Evolutionary conservation across 805 yeast species (phyloP), one percentile per base, ranked within the genome.

Genomic region (Ogataea paraovalis): DNA sequence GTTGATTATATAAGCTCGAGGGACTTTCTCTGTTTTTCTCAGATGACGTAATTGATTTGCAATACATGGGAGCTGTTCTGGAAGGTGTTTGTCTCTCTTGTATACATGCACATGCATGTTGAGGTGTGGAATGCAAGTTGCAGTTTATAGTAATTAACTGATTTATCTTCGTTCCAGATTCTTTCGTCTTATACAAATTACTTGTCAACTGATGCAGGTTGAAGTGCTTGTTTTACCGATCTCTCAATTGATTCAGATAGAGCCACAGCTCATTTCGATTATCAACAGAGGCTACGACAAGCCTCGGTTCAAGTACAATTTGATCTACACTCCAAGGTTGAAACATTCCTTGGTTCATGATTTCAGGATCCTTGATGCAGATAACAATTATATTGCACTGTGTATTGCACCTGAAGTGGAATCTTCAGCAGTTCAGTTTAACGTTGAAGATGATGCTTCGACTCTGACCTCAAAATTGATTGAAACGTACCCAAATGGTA

Each of bases 251-350:
- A 20, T 12, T 13, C 33, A 50, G 2, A 39, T 56, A 12, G 67
- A 66, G 41, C 27, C 45, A 4, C 44, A 42, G 20, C 44, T 74
- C 27, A 48, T 57, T 5, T 47, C 58, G 7, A 47, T 75, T n/a
- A 60, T 80, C 47, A 80, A 80, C 57, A 66, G 69, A 46, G 79
- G 80, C 1, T 80, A 79, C 58, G 65, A 73, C 50, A 75, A 73
- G 49, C 75, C 77, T 9, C 63, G 75, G 47, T 69, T 50, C 58
- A 70, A 69, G 51, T 80, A 65, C 54, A 66, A 69, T 1, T 57
- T 76, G 7, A 69, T 80, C 18, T 50, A 54, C 14, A 63, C 75
- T 0, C 63, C 70, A 4, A 65, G 86, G 45, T 65, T 80, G 23
- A 68, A 70, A 41, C 23, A 54, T 7, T 52, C 56, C 12, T 34